A percentile compares a stretch with the other conserved stretches of the same genome.
phyloP scores from a whole-genome alignment of 2,329 filamentous ascomycete species.

The Shiraia sp. region DNA sequence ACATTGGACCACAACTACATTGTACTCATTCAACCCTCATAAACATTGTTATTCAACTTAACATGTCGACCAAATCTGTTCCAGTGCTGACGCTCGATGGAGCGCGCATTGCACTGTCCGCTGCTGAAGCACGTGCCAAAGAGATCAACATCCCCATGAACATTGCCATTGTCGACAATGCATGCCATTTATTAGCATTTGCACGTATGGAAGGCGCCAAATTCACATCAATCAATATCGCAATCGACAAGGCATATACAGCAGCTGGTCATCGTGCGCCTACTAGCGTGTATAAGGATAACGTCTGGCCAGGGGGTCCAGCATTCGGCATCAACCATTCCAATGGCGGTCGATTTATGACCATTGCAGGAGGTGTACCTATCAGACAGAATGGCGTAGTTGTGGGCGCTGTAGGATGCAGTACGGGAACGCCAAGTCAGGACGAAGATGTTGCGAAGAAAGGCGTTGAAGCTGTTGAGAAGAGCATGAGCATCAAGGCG shows the following conservation, averaged over 20 bases:
- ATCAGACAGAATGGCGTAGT: slow-evolving; percentile 53
- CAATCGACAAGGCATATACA: slow-evolving; percentile 66
- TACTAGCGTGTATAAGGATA: slow-evolving; percentile 58
- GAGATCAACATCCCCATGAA: slow-evolving; percentile 51
- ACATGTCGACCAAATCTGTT: slow-evolving; percentile 38
- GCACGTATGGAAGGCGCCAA: slow-evolving; percentile 55
- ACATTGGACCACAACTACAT: background rate
- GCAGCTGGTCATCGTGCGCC: slow-evolving; percentile 59
- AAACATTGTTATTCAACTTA: background rate
- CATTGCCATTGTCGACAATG: slow-evolving; percentile 54
- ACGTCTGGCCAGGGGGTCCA: slow-evolving; percentile 57
- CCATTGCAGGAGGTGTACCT: slow-evolving; percentile 59
- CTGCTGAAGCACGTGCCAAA: slow-evolving; percentile 41
- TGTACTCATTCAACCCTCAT: background rate
- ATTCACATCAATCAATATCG: slow-evolving; percentile 58
- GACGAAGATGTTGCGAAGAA: slow-evolving; percentile 58
- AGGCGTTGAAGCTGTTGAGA: slow-evolving; percentile 55
- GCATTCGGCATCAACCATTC: slow-evolving; percentile 58
- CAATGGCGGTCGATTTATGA: slow-evolving; percentile 58
- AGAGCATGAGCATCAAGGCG: slow-evolving; percentile 40
- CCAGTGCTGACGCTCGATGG: slow-evolving; percentile 42
- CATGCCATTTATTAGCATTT: slow-evolving; percentile 53
- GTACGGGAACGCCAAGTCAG: slow-evolving; percentile 58
- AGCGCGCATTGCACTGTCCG: slow-evolving; percentile 41
- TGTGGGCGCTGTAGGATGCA: slow-evolving; percentile 59